phyloP scores from a whole-genome alignment of 2,329 filamentous ascomycete species.

The Chalara sp. region DNA sequence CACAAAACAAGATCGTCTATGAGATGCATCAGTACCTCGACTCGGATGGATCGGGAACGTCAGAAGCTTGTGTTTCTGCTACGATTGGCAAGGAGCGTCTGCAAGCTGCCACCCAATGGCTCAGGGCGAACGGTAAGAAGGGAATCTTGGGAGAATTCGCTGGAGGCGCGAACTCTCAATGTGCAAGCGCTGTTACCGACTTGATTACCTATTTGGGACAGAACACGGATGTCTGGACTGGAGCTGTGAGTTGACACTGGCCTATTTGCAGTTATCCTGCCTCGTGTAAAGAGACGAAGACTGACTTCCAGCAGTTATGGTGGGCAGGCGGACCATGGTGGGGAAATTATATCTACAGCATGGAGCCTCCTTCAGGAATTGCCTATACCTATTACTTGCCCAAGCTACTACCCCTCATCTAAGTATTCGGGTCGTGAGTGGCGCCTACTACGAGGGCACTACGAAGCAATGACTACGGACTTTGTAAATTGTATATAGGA shows the following conservation, averaged over 20 bases:
- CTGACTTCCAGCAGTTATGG: constrained; percentile 26
- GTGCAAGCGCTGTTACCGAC: constrained; percentile 41
- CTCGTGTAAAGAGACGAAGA: too few relatives aligned
- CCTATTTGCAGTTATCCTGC: constrained; percentile 9
- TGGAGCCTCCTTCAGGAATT: constrained; percentile 36
- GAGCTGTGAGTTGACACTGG: constrained; percentile 15
- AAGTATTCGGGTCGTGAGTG: neutral
- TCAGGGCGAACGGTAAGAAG: constrained; percentile 43
- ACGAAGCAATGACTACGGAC: too few relatives aligned
- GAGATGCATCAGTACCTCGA: constrained; percentile 60
- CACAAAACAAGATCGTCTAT: constrained; percentile 46
- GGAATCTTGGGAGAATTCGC: constrained; percentile 50
- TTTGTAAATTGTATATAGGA: too few relatives aligned
- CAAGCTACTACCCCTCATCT: neutral
- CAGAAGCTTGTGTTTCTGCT: constrained; percentile 38
- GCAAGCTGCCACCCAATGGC: constrained; percentile 43
- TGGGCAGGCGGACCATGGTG: constrained; percentile 50
- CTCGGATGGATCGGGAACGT: constrained; percentile 45
- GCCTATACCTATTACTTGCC: neutral
- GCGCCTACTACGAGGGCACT: too few relatives aligned
- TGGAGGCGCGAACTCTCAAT: constrained; percentile 42
- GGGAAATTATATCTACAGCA: constrained; percentile 39
- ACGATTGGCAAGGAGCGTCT: constrained; percentile 49
- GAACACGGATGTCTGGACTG: constrained; percentile 46
- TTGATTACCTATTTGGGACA: constrained; percentile 40